Evolutionary conservation across 2,329 filamentous ascomycete genomes (phyloP), one percentile per base, ranked within the genome.

Genomic region (Stromatinia cepivora): DNA sequence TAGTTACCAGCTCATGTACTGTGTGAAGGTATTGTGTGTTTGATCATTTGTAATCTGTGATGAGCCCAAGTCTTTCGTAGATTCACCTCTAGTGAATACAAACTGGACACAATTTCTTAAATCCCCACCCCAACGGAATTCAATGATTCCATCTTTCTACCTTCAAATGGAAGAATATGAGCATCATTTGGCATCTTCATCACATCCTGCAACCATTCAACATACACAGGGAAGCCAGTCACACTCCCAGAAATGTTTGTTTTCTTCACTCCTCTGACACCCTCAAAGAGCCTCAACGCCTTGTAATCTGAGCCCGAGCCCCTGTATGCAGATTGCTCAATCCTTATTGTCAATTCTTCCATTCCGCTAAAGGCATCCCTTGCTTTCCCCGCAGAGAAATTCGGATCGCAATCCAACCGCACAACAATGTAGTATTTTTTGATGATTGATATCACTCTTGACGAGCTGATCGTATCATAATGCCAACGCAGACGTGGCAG

Each of bases 391-490:
- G 72, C 71, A 4, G 77, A 78, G 75, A 84, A 86, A 20, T 79
- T 79, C 0, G 83, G 78, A 75, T 86, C 84, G 6, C 79, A 82
- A 69, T 86, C 84, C 22, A 86, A 76, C 0, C 84, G 78, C 1
- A 86, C 76, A 15, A 78, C 76, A 22, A 86, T 74, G 62, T 82
- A 80, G 79, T 80, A 86, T 56, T 79, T 76, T 8, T 74, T 74
- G 66, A 85, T 84, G 31, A 80, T 72, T 6, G 71, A 64, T 1
- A 79, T 76, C 0, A 79, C 75, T 1, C 69, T 62, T 0, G 77
- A 71, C 31, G 76, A 75, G 10, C 76, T 76, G 28, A 85, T 77
- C 0, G 81, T 79, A 9, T 67, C 59, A 66, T 59, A 79, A 75
- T 20, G 78, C 64, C 9, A 78, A 72, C 46, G 79, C 42, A 84